Evolutionary conservation across 1,284 basidiomycete species (phyloP), one percentile per base, ranked within the genome.

Genomic region (Heliocybe sulcata): DNA sequence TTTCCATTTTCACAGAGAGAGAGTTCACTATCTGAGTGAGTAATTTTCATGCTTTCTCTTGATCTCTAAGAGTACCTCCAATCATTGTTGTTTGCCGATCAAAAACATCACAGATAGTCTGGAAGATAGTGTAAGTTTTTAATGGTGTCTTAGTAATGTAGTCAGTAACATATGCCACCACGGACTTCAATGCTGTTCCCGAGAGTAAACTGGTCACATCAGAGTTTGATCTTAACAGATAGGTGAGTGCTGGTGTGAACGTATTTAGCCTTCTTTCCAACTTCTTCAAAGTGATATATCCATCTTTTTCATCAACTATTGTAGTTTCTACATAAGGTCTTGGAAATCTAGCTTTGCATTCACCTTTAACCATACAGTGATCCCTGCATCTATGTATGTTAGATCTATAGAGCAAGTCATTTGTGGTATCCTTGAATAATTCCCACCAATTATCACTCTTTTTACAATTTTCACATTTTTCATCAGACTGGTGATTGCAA

Each of bases 151-250:
- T 75, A 0, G 71, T 73, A 22, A 76, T 65, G 61, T 74, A 75
- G 54, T 75, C 70, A 4, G 71, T 65, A 2, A 74, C 63, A 65
- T 74, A 75, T 4, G 61, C 58, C 8, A 74, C 56, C 2, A 73
- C 65, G 20, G 69, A 64, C 55, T 71, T 72, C 3, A 74, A 63
- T 3, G 67, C 65, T 19, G 69, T 72, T 1, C 71, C 69, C 27
- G 70, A 72, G 3, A 64, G 42, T 9, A 73, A 51, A 56, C 63
- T 64, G 1, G 69, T 71, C 2, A 70, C 65, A 65, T 74, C 69
- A 9, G 69, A 66, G 56, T 73, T 74, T 52, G 68, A 69, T 16
- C 65, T 54, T 10, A 71, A 47, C 0, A 73, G 27, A 61, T 70
- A 74, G 22, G 67, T 67, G 1, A 73, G 2, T 8, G 56, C 10